Conservation (phyloP, 257 asterid genomes). For the Solanum habrochaites region DNA sequence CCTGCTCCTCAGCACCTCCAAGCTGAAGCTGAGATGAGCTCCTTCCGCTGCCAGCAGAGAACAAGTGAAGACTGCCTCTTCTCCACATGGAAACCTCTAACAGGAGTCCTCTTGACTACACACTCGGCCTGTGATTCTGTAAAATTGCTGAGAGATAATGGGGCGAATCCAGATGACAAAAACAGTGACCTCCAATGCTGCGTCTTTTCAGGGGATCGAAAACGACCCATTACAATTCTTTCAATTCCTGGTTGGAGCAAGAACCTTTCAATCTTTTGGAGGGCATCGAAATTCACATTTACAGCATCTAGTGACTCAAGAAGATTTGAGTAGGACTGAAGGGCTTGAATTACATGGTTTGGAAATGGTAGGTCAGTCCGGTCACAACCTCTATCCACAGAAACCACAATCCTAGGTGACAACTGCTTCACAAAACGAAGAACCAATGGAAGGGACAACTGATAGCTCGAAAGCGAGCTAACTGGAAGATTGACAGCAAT, state of each 20-base stretch:
- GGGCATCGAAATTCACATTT: slow-evolving; percentile 57
- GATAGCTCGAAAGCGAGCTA: slow-evolving; percentile 42
- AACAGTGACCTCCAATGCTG: slow-evolving; percentile 86
- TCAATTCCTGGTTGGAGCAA: slow-evolving; percentile 74
- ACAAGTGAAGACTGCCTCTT: slow-evolving; percentile 87
- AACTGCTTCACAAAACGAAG: slow-evolving; percentile 70
- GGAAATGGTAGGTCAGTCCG: slow-evolving; percentile 89
- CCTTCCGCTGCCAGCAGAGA: slow-evolving; percentile 95
- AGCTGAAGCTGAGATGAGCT: slow-evolving; percentile 87
- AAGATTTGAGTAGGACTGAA: slow-evolving; percentile 62
- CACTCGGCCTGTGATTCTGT: slow-evolving; percentile 91
- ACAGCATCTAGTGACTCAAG: slow-evolving; percentile 86
- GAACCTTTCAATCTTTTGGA: slow-evolving; percentile 84
- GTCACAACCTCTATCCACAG: slow-evolving; percentile 82
- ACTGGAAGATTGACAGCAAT: slow-evolving; percentile 75
- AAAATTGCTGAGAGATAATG: slow-evolving; percentile 62
- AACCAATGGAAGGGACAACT: slow-evolving; percentile 41
- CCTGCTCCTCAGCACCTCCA: slow-evolving; percentile 71
- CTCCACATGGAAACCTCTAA: slow-evolving; percentile 84
- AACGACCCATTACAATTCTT: slow-evolving; percentile 42
- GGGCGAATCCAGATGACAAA: slow-evolving; percentile 71
- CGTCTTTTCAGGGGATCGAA: slow-evolving; percentile 54
- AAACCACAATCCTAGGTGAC: slow-evolving; percentile 75
- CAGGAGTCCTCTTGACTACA: slow-evolving; percentile 75
- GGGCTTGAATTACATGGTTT: slow-evolving; percentile 65